Conservation (phyloP, 2,329 filamentous ascomycete genomes). For the Ascocoryne sarcoides region DNA sequence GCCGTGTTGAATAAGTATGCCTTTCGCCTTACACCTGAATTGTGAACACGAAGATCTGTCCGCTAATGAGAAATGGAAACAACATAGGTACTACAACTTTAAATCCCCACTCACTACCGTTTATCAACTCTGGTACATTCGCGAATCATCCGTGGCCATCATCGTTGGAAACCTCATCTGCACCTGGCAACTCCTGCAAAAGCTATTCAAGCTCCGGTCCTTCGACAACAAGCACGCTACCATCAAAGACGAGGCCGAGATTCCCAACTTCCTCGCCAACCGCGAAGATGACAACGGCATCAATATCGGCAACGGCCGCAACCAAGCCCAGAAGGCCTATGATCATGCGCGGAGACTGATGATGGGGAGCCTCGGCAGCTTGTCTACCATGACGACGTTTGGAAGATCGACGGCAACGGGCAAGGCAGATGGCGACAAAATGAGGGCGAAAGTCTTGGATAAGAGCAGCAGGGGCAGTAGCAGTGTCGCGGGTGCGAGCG, state of each 20-base stretch:
- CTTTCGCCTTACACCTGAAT: background rate
- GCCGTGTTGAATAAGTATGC: constrained; percentile 40
- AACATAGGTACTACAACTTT: constrained; percentile 20
- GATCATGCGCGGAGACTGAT: too few relatives aligned
- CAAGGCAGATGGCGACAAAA: too few relatives aligned
- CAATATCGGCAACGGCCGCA: too few relatives aligned
- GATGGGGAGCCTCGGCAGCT: too few relatives aligned
- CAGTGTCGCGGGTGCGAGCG: too few relatives aligned
- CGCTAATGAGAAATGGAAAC: too few relatives aligned
- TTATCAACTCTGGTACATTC: constrained; percentile 38
- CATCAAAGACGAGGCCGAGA: constrained; percentile 5
- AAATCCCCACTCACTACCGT: constrained; percentile 25
- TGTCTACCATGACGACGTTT: too few relatives aligned
- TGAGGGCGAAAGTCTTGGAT: too few relatives aligned
- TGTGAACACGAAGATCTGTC: too few relatives aligned
- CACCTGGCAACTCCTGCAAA: constrained; percentile 33
- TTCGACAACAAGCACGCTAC: constrained; percentile 9
- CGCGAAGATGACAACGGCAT: background rate
- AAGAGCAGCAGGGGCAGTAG: too few relatives aligned
- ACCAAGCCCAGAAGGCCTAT: too few relatives aligned
- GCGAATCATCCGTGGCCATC: constrained; percentile 42
- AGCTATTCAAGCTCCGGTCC: constrained; percentile 16
- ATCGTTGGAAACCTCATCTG: constrained; percentile 43
- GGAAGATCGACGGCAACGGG: too few relatives aligned
- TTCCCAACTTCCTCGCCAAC: background rate